Conservation (phyloP, 2,329 filamentous ascomycete species). For the Pestalotiopsis sp. region DNA sequence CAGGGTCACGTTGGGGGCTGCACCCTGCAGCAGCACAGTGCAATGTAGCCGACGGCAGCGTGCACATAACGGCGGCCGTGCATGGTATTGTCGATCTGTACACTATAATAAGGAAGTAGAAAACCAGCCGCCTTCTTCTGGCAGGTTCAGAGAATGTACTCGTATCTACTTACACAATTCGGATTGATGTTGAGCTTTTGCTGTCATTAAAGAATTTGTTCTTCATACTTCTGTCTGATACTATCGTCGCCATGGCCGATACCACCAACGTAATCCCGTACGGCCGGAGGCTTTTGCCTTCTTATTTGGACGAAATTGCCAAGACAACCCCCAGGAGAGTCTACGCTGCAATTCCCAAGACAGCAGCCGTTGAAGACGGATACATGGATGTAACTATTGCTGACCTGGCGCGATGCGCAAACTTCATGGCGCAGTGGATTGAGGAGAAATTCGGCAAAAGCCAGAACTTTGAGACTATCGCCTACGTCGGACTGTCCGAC, state of each 20-base stretch:
- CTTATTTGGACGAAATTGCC: constrained; percentile 19
- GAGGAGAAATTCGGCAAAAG: constrained; percentile 23
- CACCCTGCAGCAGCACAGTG: no score
- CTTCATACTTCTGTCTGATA: not conserved
- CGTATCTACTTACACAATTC: no score
- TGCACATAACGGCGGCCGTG: no score
- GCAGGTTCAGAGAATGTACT: no score
- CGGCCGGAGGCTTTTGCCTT: constrained; percentile 20
- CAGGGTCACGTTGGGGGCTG: no score
- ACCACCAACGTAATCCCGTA: constrained; percentile 6
- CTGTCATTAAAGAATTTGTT: no score
- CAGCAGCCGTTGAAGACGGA: constrained; percentile 18
- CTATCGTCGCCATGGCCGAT: not conserved
- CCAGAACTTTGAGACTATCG: constrained; percentile 27
- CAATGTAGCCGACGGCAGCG: no score
- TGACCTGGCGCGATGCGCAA: constrained; percentile 23
- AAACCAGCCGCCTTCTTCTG: no score
- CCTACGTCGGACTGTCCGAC: constrained; percentile 29
- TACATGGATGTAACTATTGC: constrained; percentile 22
- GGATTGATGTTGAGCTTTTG: no score
- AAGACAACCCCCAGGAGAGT: constrained; percentile 14
- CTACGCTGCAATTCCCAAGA: constrained; percentile 23
- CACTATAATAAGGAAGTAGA: no score
- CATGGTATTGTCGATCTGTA: no score
- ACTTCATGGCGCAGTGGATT: constrained; percentile 31